These are phyloP conservation scores for Mortierella sp. DNA, from an alignment of 371 early-diverging fungal species.

Conservation along the genomic window DNA sequence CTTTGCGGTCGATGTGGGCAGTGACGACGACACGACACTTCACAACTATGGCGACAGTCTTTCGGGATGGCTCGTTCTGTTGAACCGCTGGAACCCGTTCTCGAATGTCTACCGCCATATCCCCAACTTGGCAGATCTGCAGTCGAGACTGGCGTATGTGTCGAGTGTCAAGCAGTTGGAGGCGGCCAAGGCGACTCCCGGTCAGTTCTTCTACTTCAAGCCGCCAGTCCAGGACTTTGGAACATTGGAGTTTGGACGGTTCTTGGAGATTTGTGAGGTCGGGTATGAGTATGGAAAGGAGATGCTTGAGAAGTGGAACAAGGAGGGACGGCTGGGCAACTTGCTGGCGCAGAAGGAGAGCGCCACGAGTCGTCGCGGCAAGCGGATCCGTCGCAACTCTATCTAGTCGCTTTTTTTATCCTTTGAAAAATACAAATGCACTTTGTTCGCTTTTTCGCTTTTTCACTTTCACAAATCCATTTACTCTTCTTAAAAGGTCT, in stretches of 20 bases:
- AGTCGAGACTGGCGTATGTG: conserved; percentile 97
- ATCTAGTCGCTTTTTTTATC: conserved; percentile 17
- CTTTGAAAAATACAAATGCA: too few relatives aligned
- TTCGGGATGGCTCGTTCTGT: conserved; percentile 94
- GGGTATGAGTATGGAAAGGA: conserved; percentile 94
- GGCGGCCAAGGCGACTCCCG: conserved; percentile 88
- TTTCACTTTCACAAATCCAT: too few relatives aligned
- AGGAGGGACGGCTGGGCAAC: conserved; percentile 67
- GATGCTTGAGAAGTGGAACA: conserved; percentile 87
- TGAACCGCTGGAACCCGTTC: conserved; percentile 89
- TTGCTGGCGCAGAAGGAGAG: conserved; percentile 32
- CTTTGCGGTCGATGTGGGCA: conserved; percentile 97
- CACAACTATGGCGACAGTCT: conserved; percentile 95
- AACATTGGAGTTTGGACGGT: conserved; percentile 95
- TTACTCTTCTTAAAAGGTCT: too few relatives aligned
- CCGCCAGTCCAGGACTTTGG: conserved; percentile 93
- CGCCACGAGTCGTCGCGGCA: conserved; percentile 21
- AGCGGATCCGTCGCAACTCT: conserved; percentile 53
- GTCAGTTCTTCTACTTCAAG: conserved; percentile 85
- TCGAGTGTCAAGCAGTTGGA: conserved; percentile 92
- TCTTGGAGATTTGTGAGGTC: conserved; percentile 89
- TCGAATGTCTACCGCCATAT: conserved; percentile 73
- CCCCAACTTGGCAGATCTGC: conserved; percentile 97
- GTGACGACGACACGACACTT: conserved; percentile 93
- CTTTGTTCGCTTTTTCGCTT: not conserved